A percentile compares a stretch with the other conserved stretches of the same genome.
Conservation (phyloP, 208 protist genomes). For the Trypanosoma avium region DNA sequence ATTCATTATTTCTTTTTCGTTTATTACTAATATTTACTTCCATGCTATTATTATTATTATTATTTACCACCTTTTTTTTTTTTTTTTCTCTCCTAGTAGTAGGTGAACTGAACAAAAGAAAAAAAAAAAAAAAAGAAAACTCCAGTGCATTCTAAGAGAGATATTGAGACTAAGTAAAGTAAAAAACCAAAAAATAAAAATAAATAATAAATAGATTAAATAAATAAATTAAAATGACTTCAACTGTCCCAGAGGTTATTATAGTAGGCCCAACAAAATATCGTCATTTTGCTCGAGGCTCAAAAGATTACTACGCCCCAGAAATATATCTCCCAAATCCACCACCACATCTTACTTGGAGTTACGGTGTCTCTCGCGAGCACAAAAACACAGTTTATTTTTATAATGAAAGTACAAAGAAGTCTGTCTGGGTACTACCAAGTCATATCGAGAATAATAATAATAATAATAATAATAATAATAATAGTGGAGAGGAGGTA, state of each 20-base stretch:
- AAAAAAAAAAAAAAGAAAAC: not conserved
- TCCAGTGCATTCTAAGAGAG: not conserved
- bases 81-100: too few relatives aligned
- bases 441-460: conserved; percentile 30
- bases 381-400: conserved; percentile 69
- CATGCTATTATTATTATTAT: not conserved
- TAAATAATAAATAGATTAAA: conserved; percentile 2
- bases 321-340: conserved; percentile 32
- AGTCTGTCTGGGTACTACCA: conserved; percentile 69
- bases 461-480: not conserved
- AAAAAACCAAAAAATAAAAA: conserved; percentile 9
- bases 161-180: not conserved
- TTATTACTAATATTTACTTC: not conserved
- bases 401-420: conserved; percentile 34
- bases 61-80: conserved; percentile 4
- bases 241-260: conserved; percentile 47
- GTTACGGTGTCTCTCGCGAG: conserved; percentile 47
- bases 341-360: conserved; percentile 41
- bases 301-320: conserved; percentile 55
- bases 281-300: conserved; percentile 35
- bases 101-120: not conserved
- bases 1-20: not conserved
- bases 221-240: conserved; percentile 4
- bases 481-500: not conserved
- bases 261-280: conserved; percentile 53